Percentiles rank a stretch among this genome's conserved stretches.
Conservation (phyloP, 2,329 filamentous ascomycete genomes). For the Calonectria pteridis region DNA sequence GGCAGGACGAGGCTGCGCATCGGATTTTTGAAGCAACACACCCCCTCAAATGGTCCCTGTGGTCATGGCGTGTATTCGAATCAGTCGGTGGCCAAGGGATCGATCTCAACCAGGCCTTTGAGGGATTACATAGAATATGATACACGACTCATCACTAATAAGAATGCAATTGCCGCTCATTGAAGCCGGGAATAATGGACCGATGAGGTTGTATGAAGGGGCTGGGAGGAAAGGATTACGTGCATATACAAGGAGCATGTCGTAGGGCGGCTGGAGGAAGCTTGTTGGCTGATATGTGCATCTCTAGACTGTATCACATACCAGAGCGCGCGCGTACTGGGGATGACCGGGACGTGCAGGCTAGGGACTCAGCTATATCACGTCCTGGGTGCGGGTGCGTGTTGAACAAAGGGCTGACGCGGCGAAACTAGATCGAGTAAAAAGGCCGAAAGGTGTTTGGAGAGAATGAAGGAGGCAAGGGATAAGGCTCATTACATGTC, state of each 20-base stretch:
- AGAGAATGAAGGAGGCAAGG: slow-evolving; percentile 5
- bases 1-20: background rate
- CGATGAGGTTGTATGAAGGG: background rate
- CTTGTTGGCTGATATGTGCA: slow-evolving; percentile 9
- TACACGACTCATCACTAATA: slow-evolving; percentile 3
- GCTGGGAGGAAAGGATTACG: background rate
- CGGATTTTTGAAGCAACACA: background rate
- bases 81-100: background rate
- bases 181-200: background rate
- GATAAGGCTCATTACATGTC: background rate
- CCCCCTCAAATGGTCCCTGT: background rate
- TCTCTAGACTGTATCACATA: background rate
- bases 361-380: background rate
- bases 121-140: slow-evolving; percentile 1
- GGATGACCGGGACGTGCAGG: background rate
- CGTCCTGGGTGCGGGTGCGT: background rate
- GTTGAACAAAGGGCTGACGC: background rate
- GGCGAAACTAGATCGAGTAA: slow-evolving; percentile 4
- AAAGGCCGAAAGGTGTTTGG: slow-evolving; percentile 6
- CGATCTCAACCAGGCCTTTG: background rate
- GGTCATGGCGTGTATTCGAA: background rate
- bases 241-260: background rate
- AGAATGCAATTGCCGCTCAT: background rate
- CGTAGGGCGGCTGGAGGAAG: background rate
- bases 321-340: background rate